Evolutionary conservation across 176 grass and related monocot genomes (phyloP).

Genomic region (Cymbopogon citratus): DNA sequence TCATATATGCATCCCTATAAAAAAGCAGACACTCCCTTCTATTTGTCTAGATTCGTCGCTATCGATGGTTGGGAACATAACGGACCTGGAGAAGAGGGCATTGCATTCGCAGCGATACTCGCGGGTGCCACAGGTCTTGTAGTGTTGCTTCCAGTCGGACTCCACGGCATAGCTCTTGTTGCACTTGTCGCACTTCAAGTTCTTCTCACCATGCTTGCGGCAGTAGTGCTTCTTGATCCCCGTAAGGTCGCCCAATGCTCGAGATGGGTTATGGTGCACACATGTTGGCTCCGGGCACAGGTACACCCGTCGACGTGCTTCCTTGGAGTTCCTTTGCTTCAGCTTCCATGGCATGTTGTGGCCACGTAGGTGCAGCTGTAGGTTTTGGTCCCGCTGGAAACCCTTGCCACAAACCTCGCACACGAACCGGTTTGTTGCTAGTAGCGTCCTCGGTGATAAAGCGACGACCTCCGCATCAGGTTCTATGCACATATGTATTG

Average conservation of each 20-base stretch:
- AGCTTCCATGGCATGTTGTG: constrained; percentile 98
- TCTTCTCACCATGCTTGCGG: constrained; percentile 99
- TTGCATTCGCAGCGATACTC: constrained; percentile 97
- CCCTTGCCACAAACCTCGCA: constrained; percentile 94
- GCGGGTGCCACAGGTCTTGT: constrained; percentile 88
- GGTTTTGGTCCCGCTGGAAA: constrained; percentile 96
- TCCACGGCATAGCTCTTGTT: constrained; percentile 93
- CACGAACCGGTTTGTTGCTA: constrained; percentile 89
- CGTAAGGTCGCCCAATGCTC: constrained; percentile 84
- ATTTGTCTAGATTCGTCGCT: not conserved
- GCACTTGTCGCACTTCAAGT: constrained; percentile 99
- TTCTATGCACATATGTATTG: constrained; percentile 26
- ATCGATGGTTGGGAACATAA: not conserved
- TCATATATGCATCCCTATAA: not conserved
- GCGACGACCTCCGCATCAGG: constrained; percentile 92
- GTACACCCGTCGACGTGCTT: constrained; percentile 64
- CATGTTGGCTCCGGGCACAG: constrained; percentile 90
- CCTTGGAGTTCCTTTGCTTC: constrained; percentile 89
- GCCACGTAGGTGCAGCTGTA: constrained; percentile 84
- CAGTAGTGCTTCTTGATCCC: constrained; percentile 97
- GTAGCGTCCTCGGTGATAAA: constrained; percentile 63
- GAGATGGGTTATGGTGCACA: constrained; percentile 85
- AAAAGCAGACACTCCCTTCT: not conserved
- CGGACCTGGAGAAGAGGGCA: constrained; percentile 85
- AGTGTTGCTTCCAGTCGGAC: constrained; percentile 96